Evolutionary conservation across 2,329 filamentous ascomycete species (phyloP).

Genomic region (Tothia fuscella): DNA sequence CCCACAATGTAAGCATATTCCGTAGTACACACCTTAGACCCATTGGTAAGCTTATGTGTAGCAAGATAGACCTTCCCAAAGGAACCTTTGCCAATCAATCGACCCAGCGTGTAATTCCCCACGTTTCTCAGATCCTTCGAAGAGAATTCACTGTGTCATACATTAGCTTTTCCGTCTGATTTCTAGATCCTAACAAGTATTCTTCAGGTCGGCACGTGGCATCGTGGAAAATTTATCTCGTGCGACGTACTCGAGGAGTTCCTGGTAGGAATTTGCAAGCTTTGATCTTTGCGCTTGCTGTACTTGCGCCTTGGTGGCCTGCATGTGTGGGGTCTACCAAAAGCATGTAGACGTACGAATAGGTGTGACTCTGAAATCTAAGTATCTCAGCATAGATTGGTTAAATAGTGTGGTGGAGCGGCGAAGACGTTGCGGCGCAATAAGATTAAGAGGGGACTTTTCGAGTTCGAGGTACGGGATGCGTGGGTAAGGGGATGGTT

Average conservation of each 20-base stretch:
- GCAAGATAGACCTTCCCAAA: conserved; percentile 98
- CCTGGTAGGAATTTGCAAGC: conserved; percentile 95
- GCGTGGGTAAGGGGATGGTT: no score
- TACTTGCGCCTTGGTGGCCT: conserved; percentile 11
- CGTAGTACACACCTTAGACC: conserved; percentile 62
- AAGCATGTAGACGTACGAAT: no score
- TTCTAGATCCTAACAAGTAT: not conserved
- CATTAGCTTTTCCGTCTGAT: not conserved
- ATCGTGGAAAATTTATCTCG: conserved; percentile 1
- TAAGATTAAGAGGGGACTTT: no score
- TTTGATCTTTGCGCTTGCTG: conserved; percentile 26
- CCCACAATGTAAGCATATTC: not conserved
- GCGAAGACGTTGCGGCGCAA: no score
- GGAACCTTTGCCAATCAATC: conserved; percentile 89
- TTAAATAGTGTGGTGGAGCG: no score
- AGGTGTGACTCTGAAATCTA: no score
- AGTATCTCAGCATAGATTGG: no score
- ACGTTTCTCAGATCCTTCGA: conserved; percentile 83
- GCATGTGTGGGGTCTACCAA: no score
- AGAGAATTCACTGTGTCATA: conserved; percentile 66
- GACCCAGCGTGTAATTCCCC: conserved; percentile 86
- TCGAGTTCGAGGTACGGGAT: no score
- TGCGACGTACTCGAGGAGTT: conserved; percentile 72
- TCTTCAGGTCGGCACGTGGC: not conserved
- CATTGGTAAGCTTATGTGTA: conserved; percentile 93